Percentiles rank a stretch among this genome's conserved stretches.
phyloP scores from a whole-genome alignment of 108 stramenopile species.

The Epithemia pelagica region DNA sequence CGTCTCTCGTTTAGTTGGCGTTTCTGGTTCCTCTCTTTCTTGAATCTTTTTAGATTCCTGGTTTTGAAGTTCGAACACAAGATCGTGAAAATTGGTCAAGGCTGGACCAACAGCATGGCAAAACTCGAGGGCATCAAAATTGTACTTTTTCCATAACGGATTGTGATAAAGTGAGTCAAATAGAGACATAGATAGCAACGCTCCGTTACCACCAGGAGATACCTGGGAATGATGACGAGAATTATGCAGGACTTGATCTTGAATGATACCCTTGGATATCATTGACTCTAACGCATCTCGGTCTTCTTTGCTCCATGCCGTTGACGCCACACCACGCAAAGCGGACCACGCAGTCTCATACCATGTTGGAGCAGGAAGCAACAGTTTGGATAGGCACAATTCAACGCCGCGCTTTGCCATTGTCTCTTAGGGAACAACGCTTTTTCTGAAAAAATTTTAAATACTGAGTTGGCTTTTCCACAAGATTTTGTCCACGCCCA shows the following conservation, averaged over 20 bases:
- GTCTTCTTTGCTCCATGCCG: background rate
- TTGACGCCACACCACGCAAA: background rate
- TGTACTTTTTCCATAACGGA: conserved; percentile 42
- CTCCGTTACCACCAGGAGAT: conserved; percentile 28
- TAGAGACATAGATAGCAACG: conserved; percentile 45
- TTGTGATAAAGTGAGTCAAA: conserved; percentile 53
- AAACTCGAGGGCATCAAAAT: conserved; percentile 57
- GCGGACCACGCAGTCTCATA: conserved; percentile 7
- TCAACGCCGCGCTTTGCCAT: background rate
- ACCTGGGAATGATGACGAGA: conserved; percentile 11
- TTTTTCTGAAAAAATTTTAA: too few species aligned
- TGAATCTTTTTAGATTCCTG: background rate
- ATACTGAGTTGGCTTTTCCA: too few species aligned
- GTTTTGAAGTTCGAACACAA: background rate
- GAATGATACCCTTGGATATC: conserved; percentile 45
- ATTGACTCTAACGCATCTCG: conserved; percentile 1
- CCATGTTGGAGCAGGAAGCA: conserved; percentile 7
- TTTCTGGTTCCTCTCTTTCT: background rate
- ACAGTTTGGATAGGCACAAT: conserved; percentile 4
- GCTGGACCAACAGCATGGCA: conserved; percentile 60
- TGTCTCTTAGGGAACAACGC: too few species aligned
- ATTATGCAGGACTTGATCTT: conserved; percentile 49
- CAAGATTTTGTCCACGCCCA: too few species aligned
- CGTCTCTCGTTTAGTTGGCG: background rate
- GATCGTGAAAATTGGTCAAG: conserved; percentile 60